Evolutionary conservation across 768 basidiomycete genomes (phyloP).

Genomic region (Hydnum rufescens): DNA sequence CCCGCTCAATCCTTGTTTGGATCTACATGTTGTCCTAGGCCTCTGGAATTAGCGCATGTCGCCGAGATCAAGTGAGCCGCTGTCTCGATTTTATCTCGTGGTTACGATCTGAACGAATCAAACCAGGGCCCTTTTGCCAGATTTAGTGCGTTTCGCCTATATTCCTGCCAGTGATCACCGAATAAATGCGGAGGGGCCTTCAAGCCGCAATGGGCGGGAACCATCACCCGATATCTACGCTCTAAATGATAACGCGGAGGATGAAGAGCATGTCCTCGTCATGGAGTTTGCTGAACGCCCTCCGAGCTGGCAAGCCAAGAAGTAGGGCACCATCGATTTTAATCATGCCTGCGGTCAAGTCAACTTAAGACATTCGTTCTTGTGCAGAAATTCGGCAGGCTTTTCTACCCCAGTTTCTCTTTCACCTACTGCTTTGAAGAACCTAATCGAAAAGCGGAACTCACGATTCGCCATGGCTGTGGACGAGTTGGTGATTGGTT

Average conservation of each 20-base stretch:
- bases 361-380: constrained; percentile 8
- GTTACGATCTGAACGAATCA: not conserved
- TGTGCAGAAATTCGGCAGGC: not conserved
- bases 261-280: constrained; percentile 30
- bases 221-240: constrained; percentile 25
- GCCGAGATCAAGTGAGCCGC: constrained; percentile 58
- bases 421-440: constrained; percentile 39
- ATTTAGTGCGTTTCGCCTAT: constrained; percentile 66
- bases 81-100: not conserved
- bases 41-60: constrained; percentile 54
- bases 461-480: constrained; percentile 41
- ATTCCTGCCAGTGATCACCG: constrained; percentile 42
- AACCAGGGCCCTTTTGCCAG: constrained; percentile 56
- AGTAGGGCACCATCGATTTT: not conserved
- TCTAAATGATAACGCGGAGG: constrained; percentile 13
- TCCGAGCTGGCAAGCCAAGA: constrained; percentile 14
- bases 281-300: constrained; percentile 29
- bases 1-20: constrained; percentile 2
- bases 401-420: constrained; percentile 12
- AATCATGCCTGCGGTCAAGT: constrained; percentile 1
- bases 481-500: constrained; percentile 32
- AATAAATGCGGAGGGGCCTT: constrained; percentile 24
- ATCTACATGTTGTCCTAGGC: constrained; percentile 27
- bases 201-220: constrained; percentile 15
- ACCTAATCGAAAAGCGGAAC: constrained; percentile 53